A percentile compares a stretch with the other conserved stretches of the same genome.
phyloP scores from a whole-genome alignment of 306 rosid species.

The Acacia crassicarpa region DNA sequence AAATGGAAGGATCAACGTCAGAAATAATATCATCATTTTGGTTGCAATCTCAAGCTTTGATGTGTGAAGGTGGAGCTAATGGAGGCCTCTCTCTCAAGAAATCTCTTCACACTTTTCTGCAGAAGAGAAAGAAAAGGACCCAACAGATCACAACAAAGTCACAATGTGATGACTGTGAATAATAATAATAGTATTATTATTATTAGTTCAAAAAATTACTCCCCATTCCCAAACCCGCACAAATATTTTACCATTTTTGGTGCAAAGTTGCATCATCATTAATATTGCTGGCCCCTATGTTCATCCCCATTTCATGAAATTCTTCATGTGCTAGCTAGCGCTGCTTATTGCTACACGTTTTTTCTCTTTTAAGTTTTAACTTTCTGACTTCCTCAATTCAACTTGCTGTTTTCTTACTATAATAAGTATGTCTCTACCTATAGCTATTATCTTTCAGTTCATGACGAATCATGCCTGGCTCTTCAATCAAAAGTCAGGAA shows the following conservation, averaged over 20 bases:
- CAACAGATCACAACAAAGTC: constrained; percentile 8
- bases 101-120: constrained; percentile 38
- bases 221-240: not conserved
- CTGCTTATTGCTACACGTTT: not conserved
- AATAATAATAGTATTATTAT: not conserved
- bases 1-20: constrained; percentile 14
- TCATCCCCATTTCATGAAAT: not conserved
- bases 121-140: constrained; percentile 37
- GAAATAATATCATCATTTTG: constrained; percentile 5
- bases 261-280: not conserved
- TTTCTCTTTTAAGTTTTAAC: not conserved
- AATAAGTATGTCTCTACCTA: not conserved
- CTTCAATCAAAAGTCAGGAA: not conserved
- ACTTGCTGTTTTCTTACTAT: not conserved
- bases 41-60: constrained; percentile 27
- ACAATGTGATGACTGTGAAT: not conserved
- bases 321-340: not conserved
- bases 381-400: not conserved
- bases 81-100: constrained; percentile 33
- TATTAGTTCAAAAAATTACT: not conserved
- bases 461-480: not conserved
- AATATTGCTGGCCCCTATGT: not conserved
- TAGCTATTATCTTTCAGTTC: not conserved
- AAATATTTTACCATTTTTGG: not conserved
- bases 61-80: not conserved